phyloP scores from a whole-genome alignment of 2,329 filamentous ascomycete genomes.

The Fusarium compactum region DNA sequence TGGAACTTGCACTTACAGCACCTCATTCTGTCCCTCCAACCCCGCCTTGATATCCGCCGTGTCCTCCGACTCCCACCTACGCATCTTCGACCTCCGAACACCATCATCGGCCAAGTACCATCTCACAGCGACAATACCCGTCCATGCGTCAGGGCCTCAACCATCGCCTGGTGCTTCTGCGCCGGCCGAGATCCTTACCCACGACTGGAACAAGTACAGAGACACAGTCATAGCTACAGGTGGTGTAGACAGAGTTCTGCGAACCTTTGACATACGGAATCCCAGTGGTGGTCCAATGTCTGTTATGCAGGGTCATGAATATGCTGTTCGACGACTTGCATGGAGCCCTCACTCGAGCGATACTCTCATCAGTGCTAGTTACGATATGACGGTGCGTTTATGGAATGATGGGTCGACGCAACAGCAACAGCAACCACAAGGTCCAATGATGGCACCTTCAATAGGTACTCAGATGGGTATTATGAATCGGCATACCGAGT shows the following conservation, averaged over 20 bases:
- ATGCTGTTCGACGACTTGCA: constrained; percentile 84
- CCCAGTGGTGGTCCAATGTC: constrained; percentile 78
- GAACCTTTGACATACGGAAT: constrained; percentile 90
- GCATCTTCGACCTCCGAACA: constrained; percentile 91
- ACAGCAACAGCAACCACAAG: constrained; percentile 50
- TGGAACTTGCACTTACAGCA: constrained; percentile 93
- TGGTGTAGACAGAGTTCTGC: constrained; percentile 87
- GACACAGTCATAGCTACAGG: constrained; percentile 86
- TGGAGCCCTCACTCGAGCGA: constrained; percentile 97
- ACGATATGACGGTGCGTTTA: constrained; percentile 96
- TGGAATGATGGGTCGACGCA: constrained; percentile 80
- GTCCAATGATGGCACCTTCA: constrained; percentile 53
- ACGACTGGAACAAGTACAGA: constrained; percentile 99
- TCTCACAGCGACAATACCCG: constrained; percentile 83
- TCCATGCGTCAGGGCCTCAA: constrained; percentile 75
- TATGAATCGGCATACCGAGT: constrained; percentile 96
- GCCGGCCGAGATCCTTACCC: constrained; percentile 89
- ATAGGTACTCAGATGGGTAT: constrained; percentile 80
- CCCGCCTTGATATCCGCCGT: constrained; percentile 88
- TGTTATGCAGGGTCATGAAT: constrained; percentile 86
- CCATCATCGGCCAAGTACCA: constrained; percentile 90
- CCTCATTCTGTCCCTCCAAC: constrained; percentile 90
- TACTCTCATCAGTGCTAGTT: constrained; percentile 87
- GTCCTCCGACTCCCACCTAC: constrained; percentile 87
- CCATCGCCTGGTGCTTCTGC: constrained; percentile 55